These are phyloP conservation scores for Termitomyces bulborhizus DNA, from an alignment of 768 basidiomycete genomes.

Conservation along the genomic window DNA sequence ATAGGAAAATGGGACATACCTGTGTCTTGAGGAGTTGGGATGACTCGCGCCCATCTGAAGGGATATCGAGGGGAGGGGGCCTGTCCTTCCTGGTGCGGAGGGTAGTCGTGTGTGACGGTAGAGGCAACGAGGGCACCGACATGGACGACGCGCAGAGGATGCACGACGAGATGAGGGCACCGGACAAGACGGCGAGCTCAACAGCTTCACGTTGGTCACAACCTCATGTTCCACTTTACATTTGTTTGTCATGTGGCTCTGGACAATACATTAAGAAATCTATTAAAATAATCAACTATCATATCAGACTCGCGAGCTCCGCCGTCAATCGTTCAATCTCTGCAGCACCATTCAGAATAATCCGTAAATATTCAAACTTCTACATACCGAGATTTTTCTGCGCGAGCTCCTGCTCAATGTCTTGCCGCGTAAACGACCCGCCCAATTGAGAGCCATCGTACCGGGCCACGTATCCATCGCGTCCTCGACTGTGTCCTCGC, in stretches of 20 bases:
- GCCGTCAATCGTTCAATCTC: background rate
- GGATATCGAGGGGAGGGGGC: constrained; percentile 46
- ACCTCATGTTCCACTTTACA: constrained; percentile 33
- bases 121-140: constrained; percentile 36
- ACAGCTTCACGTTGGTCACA: constrained; percentile 14
- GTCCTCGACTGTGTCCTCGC: constrained; percentile 1
- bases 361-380: background rate
- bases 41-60: constrained; percentile 28
- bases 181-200: constrained; percentile 8
- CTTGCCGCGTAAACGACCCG: background rate
- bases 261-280: background rate
- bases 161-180: constrained; percentile 13
- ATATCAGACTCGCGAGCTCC: background rate
- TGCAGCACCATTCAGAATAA: background rate
- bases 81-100: constrained; percentile 42
- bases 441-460: background rate
- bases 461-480: background rate
- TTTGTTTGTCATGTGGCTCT: constrained; percentile 28
- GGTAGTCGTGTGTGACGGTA: constrained; percentile 25
- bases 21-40: constrained; percentile 29
- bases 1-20: constrained; percentile 22
- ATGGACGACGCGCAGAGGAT: constrained; percentile 26
- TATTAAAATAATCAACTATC: background rate
- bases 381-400: background rate
- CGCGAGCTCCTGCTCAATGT: background rate